Evolutionary conservation across 306 rosid species (phyloP), one percentile per base, ranked within the genome.

Genomic region (Carpinus viminea): DNA sequence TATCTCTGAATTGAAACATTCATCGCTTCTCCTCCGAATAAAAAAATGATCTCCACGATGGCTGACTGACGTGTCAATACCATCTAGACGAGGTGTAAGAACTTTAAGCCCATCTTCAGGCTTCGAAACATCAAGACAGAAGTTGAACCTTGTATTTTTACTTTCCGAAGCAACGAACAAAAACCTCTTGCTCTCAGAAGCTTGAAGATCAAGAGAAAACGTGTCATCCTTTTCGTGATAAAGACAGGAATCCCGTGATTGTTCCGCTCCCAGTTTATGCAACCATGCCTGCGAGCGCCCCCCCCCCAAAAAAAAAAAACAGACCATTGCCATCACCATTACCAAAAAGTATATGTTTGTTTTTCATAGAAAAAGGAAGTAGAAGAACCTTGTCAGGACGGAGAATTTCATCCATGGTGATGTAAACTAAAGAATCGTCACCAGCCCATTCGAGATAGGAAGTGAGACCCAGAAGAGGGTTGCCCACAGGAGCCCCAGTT

Each of bases 1-100:
- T 70, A 94, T 80, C 84, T 94, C 97, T 51, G 97, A 92, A 84
- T 94, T 94, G 86, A 92, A 92, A 82, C 87, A 83, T 74, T 89
- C 84, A 18, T 85, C 82, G 13, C 97, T 94, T 82, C 97, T 87
- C 85, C 93, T 91, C 77, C 65, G 59, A 59, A 94, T 86, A 80
- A 87, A 91, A 82, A 94, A 92, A 80, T 94, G 93, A 88, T 87
- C 85, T 50, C 97, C 97, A 53, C 97, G 91, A 85, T 94, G 98
- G 79, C 91, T 89, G 57, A 87, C 92, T 45, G 71, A 82, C 72
- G 97, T 89, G 82, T 87, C 97, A 80, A 91, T 86, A 69, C 97
- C 97, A 60, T 88, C 89, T 38, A 86, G 81, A 61, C 97, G 93
- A 61, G 90, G 93, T 76, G 98, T 94, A 77, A 92, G 69, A 76